These are phyloP conservation scores for Phytophthora pinifolia DNA, from an alignment of 352 stramenopile genomes.

Conservation along the genomic window DNA sequence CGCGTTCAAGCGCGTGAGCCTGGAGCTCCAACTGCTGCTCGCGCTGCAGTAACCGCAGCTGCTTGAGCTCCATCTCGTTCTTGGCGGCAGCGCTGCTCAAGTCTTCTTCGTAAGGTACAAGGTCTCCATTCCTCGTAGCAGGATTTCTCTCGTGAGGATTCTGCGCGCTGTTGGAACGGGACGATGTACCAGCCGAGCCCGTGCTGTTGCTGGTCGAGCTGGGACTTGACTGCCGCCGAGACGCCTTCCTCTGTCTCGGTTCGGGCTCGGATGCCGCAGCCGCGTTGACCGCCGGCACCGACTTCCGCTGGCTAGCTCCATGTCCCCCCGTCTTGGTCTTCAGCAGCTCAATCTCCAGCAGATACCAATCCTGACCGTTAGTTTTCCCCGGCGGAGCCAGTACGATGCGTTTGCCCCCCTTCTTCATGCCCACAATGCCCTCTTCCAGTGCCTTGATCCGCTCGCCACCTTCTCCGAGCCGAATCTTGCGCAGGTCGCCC, in stretches of 20 bases:
- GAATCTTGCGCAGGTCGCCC: constrained; percentile 65
- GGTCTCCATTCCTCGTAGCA: constrained; percentile 33
- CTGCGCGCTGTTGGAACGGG: constrained; percentile 21
- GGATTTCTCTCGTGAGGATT: constrained; percentile 17
- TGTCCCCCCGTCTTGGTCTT: constrained; percentile 62
- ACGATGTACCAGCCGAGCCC: constrained; percentile 5
- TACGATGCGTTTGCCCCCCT: constrained; percentile 86
- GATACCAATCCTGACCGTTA: constrained; percentile 81
- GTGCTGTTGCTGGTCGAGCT: constrained; percentile 16
- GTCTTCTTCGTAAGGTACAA: constrained; percentile 55
- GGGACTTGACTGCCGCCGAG: constrained; percentile 37
- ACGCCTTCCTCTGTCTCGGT: constrained; percentile 24
- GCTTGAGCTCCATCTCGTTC: constrained; percentile 61
- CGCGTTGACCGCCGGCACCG: constrained; percentile 24
- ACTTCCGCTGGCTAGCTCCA: constrained; percentile 33
- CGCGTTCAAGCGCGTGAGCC: constrained; percentile 42
- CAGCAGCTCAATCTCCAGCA: constrained; percentile 74
- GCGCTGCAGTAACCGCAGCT: constrained; percentile 48
- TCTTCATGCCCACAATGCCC: constrained; percentile 88
- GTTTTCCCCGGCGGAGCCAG: constrained; percentile 82
- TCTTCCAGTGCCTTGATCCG: constrained; percentile 90
- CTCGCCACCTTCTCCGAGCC: constrained; percentile 72
- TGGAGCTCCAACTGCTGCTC: constrained; percentile 59
- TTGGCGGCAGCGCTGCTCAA: constrained; percentile 20
- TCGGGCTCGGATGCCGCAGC: constrained; percentile 14